A percentile compares a stretch with the other conserved stretches of the same genome.
These are phyloP conservation scores for Agroathelia rolfsii DNA, from an alignment of 1,284 basidiomycete species.

Conservation along the genomic window DNA sequence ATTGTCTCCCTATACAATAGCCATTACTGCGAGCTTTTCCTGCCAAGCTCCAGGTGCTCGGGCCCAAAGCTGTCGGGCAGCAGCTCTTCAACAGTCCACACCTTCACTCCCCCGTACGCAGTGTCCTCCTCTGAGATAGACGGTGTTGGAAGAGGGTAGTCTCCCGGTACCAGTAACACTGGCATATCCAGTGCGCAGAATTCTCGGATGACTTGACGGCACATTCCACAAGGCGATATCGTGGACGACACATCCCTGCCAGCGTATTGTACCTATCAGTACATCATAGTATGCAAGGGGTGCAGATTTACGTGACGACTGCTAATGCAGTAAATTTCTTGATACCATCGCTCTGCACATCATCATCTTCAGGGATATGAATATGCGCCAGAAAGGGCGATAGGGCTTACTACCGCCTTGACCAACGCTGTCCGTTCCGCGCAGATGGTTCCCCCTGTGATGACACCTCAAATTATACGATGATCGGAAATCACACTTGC, in stretches of 20 bases:
- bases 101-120: conserved; percentile 37
- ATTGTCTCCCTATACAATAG: too few species aligned
- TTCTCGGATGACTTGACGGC: conserved; percentile 85
- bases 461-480: neutral
- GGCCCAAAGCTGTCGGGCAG: conserved; percentile 88
- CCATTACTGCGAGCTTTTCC: too few species aligned
- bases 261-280: neutral
- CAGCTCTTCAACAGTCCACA: conserved; percentile 66
- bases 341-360: conserved; percentile 61
- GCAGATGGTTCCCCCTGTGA: conserved; percentile 67
- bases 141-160: conserved; percentile 42
- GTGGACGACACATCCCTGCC: conserved; percentile 52
- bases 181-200: conserved; percentile 75
- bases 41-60: conserved; percentile 52
- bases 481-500: neutral
- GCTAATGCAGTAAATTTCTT: conserved; percentile 62
- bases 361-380: conserved; percentile 5
- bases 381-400: conserved; percentile 1
- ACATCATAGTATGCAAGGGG: conserved; percentile 2
- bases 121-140: conserved; percentile 27
- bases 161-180: conserved; percentile 65
- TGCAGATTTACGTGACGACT: conserved; percentile 51
- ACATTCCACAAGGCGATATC: conserved; percentile 83
- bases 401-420: conserved; percentile 65
- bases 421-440: conserved; percentile 85